These are phyloP conservation scores for Yamadazyma dendronema DNA, from an alignment of 1,139 yeast species.

Conservation along the genomic window DNA sequence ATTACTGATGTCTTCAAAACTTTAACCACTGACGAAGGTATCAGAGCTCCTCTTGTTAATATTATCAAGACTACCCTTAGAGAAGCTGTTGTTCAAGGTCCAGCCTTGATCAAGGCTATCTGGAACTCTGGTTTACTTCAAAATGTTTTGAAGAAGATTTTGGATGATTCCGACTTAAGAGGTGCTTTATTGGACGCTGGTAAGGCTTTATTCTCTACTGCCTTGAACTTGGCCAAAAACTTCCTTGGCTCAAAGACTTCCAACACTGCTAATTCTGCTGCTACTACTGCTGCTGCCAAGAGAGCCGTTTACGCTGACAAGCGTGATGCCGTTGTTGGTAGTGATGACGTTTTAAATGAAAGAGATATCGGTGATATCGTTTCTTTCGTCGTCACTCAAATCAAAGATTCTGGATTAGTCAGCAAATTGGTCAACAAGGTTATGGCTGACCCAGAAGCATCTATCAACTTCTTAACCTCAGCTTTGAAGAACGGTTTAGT, in stretches of 20 bases:
- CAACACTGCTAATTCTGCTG: conserved; percentile 20
- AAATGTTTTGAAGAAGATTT: conserved; percentile 31
- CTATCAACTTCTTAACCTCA: conserved; percentile 32
- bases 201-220: conserved; percentile 34
- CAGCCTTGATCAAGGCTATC: conserved; percentile 42
- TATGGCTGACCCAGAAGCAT: conserved; percentile 36
- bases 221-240: conserved; percentile 27
- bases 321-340: conserved; percentile 12
- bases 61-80: conserved; percentile 34
- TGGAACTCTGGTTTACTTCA: conserved; percentile 45
- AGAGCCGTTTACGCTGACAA: conserved; percentile 6
- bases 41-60: conserved; percentile 25
- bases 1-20: conserved; percentile 36
- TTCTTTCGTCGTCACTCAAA: conserved; percentile 25
- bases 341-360: conserved; percentile 31
- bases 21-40: conserved; percentile 32
- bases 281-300: conserved; percentile 5
- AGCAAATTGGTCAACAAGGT: conserved; percentile 31
- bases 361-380: conserved; percentile 37
- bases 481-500: conserved; percentile 37
- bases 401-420: conserved; percentile 39
- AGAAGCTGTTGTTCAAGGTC: conserved; percentile 41
- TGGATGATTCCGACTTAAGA: conserved; percentile 36
- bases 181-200: conserved; percentile 36
- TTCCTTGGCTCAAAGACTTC: conserved; percentile 20